These are phyloP conservation scores for Lupinus albus DNA, from an alignment of 306 rosid genomes.

Conservation along the genomic window DNA sequence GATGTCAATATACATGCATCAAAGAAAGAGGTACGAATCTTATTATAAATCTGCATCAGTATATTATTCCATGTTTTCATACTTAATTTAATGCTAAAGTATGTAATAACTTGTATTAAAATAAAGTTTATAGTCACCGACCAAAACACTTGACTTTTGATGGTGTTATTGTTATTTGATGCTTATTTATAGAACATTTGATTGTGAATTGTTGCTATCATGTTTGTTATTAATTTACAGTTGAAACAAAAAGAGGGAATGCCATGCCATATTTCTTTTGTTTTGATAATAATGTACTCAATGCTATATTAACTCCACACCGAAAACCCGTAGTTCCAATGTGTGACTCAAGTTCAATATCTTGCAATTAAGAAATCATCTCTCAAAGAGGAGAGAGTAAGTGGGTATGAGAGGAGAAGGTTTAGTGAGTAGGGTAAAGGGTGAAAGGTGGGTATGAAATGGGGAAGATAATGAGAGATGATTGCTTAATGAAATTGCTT, in stretches of 20 bases:
- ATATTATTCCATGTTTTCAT: slow-evolving; percentile 23
- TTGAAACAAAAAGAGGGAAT: background rate
- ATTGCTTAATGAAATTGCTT: no score
- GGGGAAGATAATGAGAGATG: no score
- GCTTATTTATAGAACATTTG: background rate
- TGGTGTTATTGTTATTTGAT: background rate
- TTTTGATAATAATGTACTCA: background rate
- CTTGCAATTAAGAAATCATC: no score
- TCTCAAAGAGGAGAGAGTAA: no score
- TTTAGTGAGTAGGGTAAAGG: no score
- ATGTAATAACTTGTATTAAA: background rate
- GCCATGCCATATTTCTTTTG: no score
- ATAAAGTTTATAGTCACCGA: slow-evolving; percentile 5
- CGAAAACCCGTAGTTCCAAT: background rate
- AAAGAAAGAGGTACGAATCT: slow-evolving; percentile 78
- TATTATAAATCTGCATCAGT: slow-evolving; percentile 15
- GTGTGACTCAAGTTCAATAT: background rate
- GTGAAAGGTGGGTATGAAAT: no score
- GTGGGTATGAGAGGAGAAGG: no score
- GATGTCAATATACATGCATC: slow-evolving; percentile 95
- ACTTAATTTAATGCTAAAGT: slow-evolving; percentile 19
- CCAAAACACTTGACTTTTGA: slow-evolving; percentile 10
- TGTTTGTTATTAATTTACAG: slow-evolving; percentile 11
- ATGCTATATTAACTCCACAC: background rate
- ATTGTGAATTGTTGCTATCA: slow-evolving; percentile 4